Evolutionary conservation across 2,329 filamentous ascomycete species (phyloP).

Genomic region (Penicillium sp.): DNA sequence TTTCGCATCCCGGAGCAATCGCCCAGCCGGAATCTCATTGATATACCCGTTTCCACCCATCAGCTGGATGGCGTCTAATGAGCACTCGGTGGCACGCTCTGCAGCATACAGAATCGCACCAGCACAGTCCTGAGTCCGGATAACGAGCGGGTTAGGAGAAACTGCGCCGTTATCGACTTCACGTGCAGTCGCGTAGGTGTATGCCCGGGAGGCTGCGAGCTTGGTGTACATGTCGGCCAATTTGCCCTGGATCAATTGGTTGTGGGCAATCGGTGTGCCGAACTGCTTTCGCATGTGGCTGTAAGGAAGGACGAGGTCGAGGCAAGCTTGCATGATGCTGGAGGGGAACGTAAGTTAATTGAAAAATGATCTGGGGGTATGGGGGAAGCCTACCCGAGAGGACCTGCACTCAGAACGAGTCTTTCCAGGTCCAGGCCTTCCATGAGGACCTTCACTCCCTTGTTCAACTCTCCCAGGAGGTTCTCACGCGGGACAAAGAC

Average conservation of each 20-base stretch:
- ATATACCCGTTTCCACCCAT: slow-evolving; percentile 95
- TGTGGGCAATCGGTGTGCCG: slow-evolving; percentile 79
- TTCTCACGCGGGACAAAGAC: slow-evolving; percentile 87
- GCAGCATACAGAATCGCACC: slow-evolving; percentile 92
- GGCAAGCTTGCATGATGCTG: slow-evolving; percentile 82
- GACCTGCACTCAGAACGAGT: slow-evolving; percentile 86
- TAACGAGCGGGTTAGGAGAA: slow-evolving; percentile 39
- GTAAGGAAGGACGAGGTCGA: slow-evolving; percentile 86
- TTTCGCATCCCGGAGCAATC: slow-evolving; percentile 75
- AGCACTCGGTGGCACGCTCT: slow-evolving; percentile 79
- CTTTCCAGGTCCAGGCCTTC: slow-evolving; percentile 93
- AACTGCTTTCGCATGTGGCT: slow-evolving; percentile 90
- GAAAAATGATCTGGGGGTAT: neutral
- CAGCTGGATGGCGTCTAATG: slow-evolving; percentile 86
- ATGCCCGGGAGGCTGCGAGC: slow-evolving; percentile 77
- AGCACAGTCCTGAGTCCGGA: slow-evolving; percentile 89
- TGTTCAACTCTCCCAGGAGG: slow-evolving; percentile 76
- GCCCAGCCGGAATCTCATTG: slow-evolving; percentile 89
- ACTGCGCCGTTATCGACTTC: slow-evolving; percentile 72
- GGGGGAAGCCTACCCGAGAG: slow-evolving; percentile 62
- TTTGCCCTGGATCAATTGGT: slow-evolving; percentile 90
- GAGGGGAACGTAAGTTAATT: slow-evolving; percentile 12
- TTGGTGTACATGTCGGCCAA: slow-evolving; percentile 98
- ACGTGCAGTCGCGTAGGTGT: slow-evolving; percentile 81
- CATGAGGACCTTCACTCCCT: slow-evolving; percentile 90